A percentile compares a stretch with the other conserved stretches of the same genome.
Evolutionary conservation across 2,329 filamentous ascomycete species (phyloP).

Genomic region (Xylaria sp.): DNA sequence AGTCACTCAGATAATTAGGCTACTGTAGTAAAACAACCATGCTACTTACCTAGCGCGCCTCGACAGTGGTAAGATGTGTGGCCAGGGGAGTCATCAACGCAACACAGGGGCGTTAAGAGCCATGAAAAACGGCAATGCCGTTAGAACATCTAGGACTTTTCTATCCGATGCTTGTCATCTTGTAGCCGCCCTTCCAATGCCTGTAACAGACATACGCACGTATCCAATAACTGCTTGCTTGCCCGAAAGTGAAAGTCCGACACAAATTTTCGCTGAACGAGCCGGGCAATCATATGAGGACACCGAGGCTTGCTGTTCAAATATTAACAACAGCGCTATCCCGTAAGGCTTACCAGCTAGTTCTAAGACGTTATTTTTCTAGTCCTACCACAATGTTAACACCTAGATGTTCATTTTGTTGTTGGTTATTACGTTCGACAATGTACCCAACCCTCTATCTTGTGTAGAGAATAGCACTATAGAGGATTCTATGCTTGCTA

Average conservation of each 20-base stretch:
- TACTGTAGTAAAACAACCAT: neutral
- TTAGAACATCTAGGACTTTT: neutral
- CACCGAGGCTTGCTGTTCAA: conserved; percentile 12
- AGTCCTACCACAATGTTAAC: neutral
- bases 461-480: neutral
- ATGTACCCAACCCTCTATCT: neutral
- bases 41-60: neutral
- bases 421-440: neutral
- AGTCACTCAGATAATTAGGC: neutral
- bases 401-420: neutral
- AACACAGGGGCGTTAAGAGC: no score
- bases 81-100: conserved; percentile 3
- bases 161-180: neutral
- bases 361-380: neutral
- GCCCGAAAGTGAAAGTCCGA: conserved; percentile 25
- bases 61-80: neutral
- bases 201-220: neutral
- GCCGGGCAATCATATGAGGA: conserved; percentile 8
- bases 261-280: neutral
- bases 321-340: conserved; percentile 11
- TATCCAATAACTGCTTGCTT: conserved; percentile 1
- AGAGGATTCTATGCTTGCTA: conserved; percentile 1
- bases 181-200: neutral
- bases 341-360: neutral
- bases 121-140: neutral